These are phyloP conservation scores for Coriolopsis trogii DNA, from an alignment of 1,284 basidiomycete species.

Conservation along the genomic window DNA sequence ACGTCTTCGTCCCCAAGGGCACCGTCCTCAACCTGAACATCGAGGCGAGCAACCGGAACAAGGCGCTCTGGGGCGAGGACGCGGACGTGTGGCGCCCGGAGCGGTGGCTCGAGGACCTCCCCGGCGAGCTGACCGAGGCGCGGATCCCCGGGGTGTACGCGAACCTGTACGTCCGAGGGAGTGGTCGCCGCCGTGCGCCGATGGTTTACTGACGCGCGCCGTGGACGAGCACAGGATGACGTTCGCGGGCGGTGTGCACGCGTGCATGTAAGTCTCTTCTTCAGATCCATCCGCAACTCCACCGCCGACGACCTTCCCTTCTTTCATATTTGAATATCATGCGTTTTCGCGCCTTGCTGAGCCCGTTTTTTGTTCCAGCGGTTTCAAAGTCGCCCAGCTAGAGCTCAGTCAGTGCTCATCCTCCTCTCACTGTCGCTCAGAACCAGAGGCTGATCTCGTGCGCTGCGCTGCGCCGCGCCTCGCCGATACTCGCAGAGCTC, in stretches of 20 bases:
- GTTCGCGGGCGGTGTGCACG: conserved; percentile 2
- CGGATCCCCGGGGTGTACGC: conserved; percentile 18
- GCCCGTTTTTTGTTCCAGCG: conserved; percentile 16
- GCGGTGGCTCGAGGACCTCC: conserved; percentile 15
- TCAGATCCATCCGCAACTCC: too few species aligned
- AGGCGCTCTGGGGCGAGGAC: conserved; percentile 19
- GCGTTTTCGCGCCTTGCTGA: background rate
- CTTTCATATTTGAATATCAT: too few species aligned
- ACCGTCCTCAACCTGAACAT: conserved; percentile 7
- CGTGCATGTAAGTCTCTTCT: conserved; percentile 17
- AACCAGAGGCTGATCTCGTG: too few species aligned
- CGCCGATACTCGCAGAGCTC: too few species aligned
- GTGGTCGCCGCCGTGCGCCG: background rate
- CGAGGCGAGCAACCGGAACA: conserved; percentile 12
- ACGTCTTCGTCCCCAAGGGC: conserved; percentile 12
- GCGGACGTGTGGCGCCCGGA: conserved; percentile 20
- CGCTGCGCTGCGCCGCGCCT: too few species aligned
- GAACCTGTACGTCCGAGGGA: conserved; percentile 9
- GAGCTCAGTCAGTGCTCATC: conserved; percentile 39
- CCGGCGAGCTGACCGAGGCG: conserved; percentile 3
- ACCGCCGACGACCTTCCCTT: too few species aligned
- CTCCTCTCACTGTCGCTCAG: too few species aligned
- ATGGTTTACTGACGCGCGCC: too few species aligned
- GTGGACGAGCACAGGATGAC: too few species aligned
- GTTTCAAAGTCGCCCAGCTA: conserved; percentile 36